Base-by-base conservation (phyloP, 805 yeast species). In the Kluyveromyces wickerhamii region DNA sequence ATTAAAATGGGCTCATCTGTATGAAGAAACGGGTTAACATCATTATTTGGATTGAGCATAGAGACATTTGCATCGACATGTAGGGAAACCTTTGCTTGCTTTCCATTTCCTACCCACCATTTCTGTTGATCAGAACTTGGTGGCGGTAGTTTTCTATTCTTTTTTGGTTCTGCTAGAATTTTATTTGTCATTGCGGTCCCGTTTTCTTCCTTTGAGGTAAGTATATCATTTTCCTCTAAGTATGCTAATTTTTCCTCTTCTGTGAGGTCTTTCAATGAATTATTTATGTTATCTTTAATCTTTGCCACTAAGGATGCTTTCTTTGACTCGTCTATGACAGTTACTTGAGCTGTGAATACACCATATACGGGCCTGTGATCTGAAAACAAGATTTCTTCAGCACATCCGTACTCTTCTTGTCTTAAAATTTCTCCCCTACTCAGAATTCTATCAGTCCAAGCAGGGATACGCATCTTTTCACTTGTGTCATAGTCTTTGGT, bases 401-500 rank as follows among this genome's bases (percentile, higher is more conserved):
- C 73, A 33, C 79, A 66, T 10, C 74, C 69, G 54, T 89, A 92
- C 6, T 63, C 59, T 1, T 69, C 42, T 41, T 82, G 89, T 29
- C 62, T 66, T 37, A 88, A 54, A 8, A 70, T 65, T n/a, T 62
- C 61, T 11, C 82, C 77, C 17, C 81, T 64, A 49, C 76, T 78
- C 31, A 88, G 58, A 21, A 89, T 77, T 38, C 98, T 64, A 61
- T 92, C 99, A 3, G 97, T 88, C 98, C 98, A 92, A 0, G 98
- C 94, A 1, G 98, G 99, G 9, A 84, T 77, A 42, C 99, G 72
- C 57, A 77, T 79, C 58, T 92, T 92, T 49, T 89, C 97, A 26
- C 94, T 79, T 0, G 94, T 72, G 55, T 92, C 99, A 54, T 88
- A 92, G 2, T 52, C 60, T 30, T 71, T 73, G 0, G 94, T 80